Evolutionary conservation across 306 rosid species (phyloP).

Genomic region (Lagenaria siceraria): DNA sequence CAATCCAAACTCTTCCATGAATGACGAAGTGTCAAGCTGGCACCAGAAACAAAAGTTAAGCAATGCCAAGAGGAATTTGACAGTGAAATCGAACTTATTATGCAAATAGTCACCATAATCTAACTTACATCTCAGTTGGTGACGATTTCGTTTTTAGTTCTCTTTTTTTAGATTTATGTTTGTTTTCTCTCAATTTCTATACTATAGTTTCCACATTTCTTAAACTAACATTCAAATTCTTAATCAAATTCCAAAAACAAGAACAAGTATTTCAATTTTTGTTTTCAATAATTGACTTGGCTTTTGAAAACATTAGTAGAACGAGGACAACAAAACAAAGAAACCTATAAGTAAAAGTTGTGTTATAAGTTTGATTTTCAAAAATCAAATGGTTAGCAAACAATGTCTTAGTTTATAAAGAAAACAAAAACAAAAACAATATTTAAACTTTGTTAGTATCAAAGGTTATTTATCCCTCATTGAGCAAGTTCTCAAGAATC

Average conservation of each 20-base stretch:
- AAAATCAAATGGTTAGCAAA: too few relatives aligned
- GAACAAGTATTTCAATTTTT: too few relatives aligned
- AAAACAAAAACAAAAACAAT: neutral
- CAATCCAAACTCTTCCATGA: slow-evolving; percentile 96
- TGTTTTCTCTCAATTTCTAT: too few relatives aligned
- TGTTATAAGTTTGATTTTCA: neutral
- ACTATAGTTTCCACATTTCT: too few relatives aligned
- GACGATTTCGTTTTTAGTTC: too few relatives aligned
- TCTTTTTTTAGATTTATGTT: too few relatives aligned
- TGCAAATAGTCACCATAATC: too few relatives aligned
- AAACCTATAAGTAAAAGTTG: neutral
- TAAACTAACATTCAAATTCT: too few relatives aligned
- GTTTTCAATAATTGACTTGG: too few relatives aligned
- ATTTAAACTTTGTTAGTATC: neutral
- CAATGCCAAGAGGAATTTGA: neutral
- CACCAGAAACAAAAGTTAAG: slow-evolving; percentile 2
- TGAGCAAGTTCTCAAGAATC: neutral
- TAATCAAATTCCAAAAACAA: too few relatives aligned
- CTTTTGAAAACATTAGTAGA: too few relatives aligned
- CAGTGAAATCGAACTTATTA: neutral
- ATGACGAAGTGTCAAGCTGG: slow-evolving; percentile 88
- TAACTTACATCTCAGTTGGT: too few relatives aligned
- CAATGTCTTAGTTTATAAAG: neutral
- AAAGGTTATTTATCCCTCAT: neutral
- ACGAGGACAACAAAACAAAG: neutral